These are phyloP conservation scores for Lasiosphaeris hirsuta DNA, from an alignment of 495 filamentous ascomycete species.

Conservation along the genomic window DNA sequence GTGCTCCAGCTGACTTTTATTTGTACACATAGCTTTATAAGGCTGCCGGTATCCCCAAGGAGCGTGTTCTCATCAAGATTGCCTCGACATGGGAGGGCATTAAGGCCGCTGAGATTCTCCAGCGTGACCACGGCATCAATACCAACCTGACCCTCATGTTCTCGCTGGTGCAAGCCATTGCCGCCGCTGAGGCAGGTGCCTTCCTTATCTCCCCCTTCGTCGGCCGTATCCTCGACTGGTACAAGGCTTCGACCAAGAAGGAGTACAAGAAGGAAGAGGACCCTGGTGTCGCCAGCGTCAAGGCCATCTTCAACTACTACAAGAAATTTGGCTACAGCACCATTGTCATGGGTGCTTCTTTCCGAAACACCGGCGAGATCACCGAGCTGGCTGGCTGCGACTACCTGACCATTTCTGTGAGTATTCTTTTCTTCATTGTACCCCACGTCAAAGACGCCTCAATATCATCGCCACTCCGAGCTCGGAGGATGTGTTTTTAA, in stretches of 20 bases:
- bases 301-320: constrained; percentile 99
- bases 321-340: constrained; percentile 99
- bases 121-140: constrained; percentile 91
- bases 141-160: constrained; percentile 99
- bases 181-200: constrained; percentile 91
- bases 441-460: not conserved
- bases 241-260: constrained; percentile 94
- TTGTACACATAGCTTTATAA: constrained; percentile 72
- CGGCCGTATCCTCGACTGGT: constrained; percentile 99
- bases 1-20: not conserved
- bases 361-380: constrained; percentile 94
- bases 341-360: constrained; percentile 99
- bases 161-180: constrained; percentile 91
- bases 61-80: constrained; percentile 87
- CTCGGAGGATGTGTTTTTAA: not conserved
- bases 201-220: constrained; percentile 99
- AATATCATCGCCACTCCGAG: not conserved
- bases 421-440: constrained; percentile 34
- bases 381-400: constrained; percentile 97
- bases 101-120: constrained; percentile 91
- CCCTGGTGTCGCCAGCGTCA: constrained; percentile 93
- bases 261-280: constrained; percentile 84
- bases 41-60: constrained; percentile 83
- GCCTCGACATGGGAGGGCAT: constrained; percentile 96
- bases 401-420: constrained; percentile 95